These are phyloP conservation scores for Capniomyces stellatus DNA, from an alignment of 371 early-diverging fungal genomes.

Conservation along the genomic window DNA sequence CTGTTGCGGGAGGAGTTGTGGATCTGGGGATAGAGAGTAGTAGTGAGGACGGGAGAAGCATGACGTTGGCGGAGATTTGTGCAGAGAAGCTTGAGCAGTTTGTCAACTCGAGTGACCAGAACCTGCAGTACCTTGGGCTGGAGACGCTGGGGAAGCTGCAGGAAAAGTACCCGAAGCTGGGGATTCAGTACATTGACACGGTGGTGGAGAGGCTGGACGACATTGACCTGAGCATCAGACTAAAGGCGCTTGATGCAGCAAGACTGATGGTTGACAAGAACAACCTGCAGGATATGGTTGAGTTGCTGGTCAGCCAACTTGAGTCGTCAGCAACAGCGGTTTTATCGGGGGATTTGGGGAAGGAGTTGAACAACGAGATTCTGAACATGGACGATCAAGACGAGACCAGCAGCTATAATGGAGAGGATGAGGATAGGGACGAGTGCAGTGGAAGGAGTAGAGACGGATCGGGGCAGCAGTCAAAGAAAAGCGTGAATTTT, in stretches of 20 bases:
- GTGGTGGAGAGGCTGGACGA: conserved; percentile 81
- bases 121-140: conserved; percentile 80
- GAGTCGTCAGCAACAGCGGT: conserved; percentile 17
- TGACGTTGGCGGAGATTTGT: conserved; percentile 61
- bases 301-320: conserved; percentile 61
- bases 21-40: conserved; percentile 24
- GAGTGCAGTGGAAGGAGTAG: not conserved
- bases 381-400: not conserved
- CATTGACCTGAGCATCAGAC: conserved; percentile 74
- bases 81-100: conserved; percentile 70
- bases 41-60: conserved; percentile 17
- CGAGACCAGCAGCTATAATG: no score
- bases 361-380: not conserved
- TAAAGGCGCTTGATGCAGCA: conserved; percentile 69
- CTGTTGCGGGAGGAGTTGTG: conserved; percentile 76
- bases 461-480: not conserved
- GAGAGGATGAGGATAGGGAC: no score
- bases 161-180: conserved; percentile 61
- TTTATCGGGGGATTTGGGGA: not conserved
- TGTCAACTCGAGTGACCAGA: conserved; percentile 78
- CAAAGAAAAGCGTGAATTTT: not conserved
- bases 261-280: conserved; percentile 46
- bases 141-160: conserved; percentile 65
- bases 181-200: conserved; percentile 59
- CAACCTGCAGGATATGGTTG: conserved; percentile 53